Percentiles rank a stretch among this genome's conserved stretches.
Conservation (phyloP, 2,329 filamentous ascomycete genomes). For the Capronia americana region DNA sequence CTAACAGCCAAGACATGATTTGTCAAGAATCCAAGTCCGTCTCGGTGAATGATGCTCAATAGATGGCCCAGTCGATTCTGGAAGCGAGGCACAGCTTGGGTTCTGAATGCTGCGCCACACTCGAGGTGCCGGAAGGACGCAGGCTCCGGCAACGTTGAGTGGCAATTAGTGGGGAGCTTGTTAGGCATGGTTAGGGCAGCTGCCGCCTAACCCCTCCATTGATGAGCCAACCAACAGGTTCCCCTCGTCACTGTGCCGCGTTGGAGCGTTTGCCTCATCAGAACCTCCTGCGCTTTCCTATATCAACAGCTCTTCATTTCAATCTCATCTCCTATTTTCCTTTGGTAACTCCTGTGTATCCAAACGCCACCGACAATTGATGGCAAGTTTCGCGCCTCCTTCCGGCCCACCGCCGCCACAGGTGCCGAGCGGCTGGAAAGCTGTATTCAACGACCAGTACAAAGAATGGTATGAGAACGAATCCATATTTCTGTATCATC, state of each 20-base stretch:
- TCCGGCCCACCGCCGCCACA: constrained; percentile 63
- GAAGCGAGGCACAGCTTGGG: background rate
- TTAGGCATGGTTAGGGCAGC: background rate
- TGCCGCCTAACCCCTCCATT: constrained; percentile 8
- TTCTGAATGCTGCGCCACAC: background rate
- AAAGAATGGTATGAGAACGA: constrained; percentile 71
- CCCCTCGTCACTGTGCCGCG: constrained; percentile 5
- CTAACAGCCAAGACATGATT: constrained; percentile 2
- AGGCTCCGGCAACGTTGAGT: background rate
- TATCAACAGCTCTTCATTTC: background rate
- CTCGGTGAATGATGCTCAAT: constrained; percentile 22
- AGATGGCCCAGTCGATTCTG: background rate
- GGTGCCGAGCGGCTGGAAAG: constrained; percentile 79
- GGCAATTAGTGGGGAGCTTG: no score
- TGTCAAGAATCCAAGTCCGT: constrained; percentile 4
- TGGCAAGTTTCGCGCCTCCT: constrained; percentile 48
- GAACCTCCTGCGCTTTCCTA: background rate
- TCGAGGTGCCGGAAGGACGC: background rate
- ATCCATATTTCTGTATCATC: background rate
- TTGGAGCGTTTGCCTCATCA: background rate
- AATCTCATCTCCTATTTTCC: background rate
- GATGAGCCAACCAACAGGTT: background rate
- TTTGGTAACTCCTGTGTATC: background rate
- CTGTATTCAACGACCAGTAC: constrained; percentile 76
- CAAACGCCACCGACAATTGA: constrained; percentile 11